Evolutionary conservation across 225 moss, liverwort and hornwort genomes (phyloP).

Genomic region (Rhytidiadelphus loreus): DNA sequence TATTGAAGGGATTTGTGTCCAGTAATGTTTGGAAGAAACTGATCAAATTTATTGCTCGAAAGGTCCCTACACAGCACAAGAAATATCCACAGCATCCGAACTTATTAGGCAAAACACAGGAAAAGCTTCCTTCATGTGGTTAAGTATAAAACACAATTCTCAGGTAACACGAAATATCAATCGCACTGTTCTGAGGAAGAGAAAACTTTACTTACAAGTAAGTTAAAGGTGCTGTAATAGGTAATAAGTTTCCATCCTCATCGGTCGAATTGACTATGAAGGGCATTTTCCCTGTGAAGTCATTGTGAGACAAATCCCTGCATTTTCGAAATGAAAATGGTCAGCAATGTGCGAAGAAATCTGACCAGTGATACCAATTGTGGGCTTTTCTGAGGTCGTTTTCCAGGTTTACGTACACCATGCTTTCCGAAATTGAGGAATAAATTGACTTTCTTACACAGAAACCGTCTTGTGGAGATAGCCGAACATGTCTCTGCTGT

Average conservation of each 20-base stretch:
- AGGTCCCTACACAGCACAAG: not conserved
- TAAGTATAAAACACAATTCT: not conserved
- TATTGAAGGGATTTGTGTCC: not conserved
- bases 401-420: not conserved
- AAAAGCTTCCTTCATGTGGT: not conserved
- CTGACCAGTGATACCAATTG: not conserved
- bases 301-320: constrained; percentile 16
- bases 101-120: not conserved
- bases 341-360: not conserved
- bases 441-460: not conserved
- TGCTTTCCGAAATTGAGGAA: not conserved
- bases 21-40: not conserved
- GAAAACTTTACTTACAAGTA: not conserved
- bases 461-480: constrained; percentile 4
- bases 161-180: not conserved
- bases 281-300: not conserved
- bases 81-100: not conserved
- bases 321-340: not conserved
- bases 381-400: too few species aligned
- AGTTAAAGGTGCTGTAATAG: not conserved
- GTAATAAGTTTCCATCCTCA: accelerated
- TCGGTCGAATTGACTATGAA: not conserved
- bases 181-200: not conserved
- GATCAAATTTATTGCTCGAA: not conserved
- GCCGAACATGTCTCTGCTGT: not conserved